phyloP scores from a whole-genome alignment of 371 early-diverging fungal genomes.

The Mucor piriformis region DNA sequence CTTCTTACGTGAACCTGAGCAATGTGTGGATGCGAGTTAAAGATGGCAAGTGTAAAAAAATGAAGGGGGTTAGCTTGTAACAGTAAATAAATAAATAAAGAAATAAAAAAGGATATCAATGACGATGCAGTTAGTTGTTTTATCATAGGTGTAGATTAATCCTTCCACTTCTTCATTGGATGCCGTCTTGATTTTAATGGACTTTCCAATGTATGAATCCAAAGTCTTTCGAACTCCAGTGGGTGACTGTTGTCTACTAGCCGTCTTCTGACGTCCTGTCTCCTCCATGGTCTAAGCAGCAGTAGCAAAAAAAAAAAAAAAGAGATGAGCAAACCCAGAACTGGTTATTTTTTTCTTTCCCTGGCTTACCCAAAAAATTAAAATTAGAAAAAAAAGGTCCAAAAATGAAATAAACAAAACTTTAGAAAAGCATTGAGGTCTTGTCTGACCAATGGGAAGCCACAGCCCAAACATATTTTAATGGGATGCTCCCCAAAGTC shows the following conservation, averaged over 20 bases:
- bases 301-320: too few relatives aligned
- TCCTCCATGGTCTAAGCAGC: constrained; percentile 7
- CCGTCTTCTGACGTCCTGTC: constrained; percentile 6
- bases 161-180: constrained; percentile 64
- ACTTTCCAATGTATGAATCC: constrained; percentile 44
- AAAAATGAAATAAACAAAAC: not conserved
- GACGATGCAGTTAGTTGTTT: constrained; percentile 64
- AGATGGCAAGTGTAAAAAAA: constrained; percentile 9
- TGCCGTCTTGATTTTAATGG: constrained; percentile 58
- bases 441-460: too few relatives aligned
- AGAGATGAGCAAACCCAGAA: too few relatives aligned
- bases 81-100: constrained; percentile 2
- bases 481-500: too few relatives aligned
- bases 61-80: not conserved
- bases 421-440: not conserved
- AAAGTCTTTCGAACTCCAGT: constrained; percentile 15
- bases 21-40: constrained; percentile 5
- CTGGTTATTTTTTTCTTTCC: too few relatives aligned
- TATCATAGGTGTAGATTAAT: constrained; percentile 64
- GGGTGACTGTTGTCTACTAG: not conserved
- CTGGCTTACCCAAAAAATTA: too few relatives aligned
- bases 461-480: too few relatives aligned
- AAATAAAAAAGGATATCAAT: constrained; percentile 64
- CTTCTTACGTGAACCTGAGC: constrained; percentile 26
- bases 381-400: not conserved